phyloP scores from a whole-genome alignment of 495 filamentous ascomycete species.

The Penicillium bovifimosum region DNA sequence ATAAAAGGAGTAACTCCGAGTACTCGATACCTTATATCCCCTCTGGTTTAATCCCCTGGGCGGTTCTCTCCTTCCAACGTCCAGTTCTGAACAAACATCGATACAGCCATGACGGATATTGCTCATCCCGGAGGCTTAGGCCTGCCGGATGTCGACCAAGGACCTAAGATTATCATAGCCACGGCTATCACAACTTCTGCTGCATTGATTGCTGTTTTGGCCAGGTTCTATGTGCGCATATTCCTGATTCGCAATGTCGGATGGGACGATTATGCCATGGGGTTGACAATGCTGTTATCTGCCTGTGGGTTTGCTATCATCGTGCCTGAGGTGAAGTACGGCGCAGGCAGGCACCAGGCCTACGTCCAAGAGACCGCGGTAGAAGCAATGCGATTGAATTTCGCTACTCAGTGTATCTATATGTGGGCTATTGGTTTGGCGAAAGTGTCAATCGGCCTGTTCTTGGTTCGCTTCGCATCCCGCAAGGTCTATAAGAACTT shows the following conservation, averaged over 20 bases:
- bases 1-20: too few relatives aligned
- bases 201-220: conserved; percentile 22
- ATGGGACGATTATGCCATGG: conserved; percentile 40
- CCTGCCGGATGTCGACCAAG: conserved; percentile 29
- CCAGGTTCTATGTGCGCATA: conserved; percentile 36
- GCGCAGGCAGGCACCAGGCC: conserved; percentile 35
- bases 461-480: conserved; percentile 38
- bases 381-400: conserved; percentile 39
- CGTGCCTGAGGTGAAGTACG: conserved; percentile 33
- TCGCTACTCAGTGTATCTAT: conserved; percentile 37
- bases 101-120: conserved; percentile 6
- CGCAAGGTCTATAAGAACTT: conserved; percentile 29
- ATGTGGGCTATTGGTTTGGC: conserved; percentile 37
- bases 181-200: conserved; percentile 27
- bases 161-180: conserved; percentile 28
- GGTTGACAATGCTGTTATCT: conserved; percentile 30
- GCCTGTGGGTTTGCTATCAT: conserved; percentile 28
- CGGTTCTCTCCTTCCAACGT: not conserved
- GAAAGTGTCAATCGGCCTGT: conserved; percentile 44
- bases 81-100: not conserved
- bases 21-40: not conserved
- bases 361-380: conserved; percentile 27
- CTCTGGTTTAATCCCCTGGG: not conserved
- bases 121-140: conserved; percentile 9
- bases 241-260: conserved; percentile 34